These are phyloP conservation scores for Thermothielavioides terrestris DNA, from an alignment of 495 filamentous ascomycete genomes.

Conservation along the genomic window DNA sequence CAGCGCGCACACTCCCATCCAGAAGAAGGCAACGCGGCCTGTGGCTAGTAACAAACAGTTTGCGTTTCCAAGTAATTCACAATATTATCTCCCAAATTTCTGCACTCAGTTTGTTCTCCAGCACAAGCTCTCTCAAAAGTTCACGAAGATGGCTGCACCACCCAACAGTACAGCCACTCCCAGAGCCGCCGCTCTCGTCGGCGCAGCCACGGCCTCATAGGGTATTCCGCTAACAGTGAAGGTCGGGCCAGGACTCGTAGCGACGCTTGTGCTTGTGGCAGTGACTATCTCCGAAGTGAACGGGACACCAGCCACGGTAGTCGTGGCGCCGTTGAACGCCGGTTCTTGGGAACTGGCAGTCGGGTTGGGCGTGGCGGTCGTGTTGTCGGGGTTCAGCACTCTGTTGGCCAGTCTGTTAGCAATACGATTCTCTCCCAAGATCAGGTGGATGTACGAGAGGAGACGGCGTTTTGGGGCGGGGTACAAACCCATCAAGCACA, in stretches of 20 bases:
- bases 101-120: too few relatives aligned
- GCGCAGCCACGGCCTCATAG: not conserved
- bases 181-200: not conserved
- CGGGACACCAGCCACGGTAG: slow-evolving; percentile 29
- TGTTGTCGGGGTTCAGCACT: slow-evolving; percentile 53
- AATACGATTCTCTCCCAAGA: not conserved
- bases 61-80: too few relatives aligned
- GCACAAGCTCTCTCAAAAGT: too few relatives aligned
- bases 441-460: not conserved
- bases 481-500: slow-evolving; percentile 46
- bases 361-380: slow-evolving; percentile 37
- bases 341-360: slow-evolving; percentile 36
- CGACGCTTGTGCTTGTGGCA: not conserved
- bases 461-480: not conserved
- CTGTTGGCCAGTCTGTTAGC: slow-evolving; percentile 20
- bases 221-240: too few relatives aligned
- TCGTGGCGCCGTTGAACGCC: slow-evolving; percentile 45
- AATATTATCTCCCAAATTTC: too few relatives aligned
- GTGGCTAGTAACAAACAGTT: too few relatives aligned
- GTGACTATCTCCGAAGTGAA: slow-evolving; percentile 37
- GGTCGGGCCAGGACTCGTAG: not conserved
- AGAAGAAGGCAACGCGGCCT: too few relatives aligned
- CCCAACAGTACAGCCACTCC: not conserved
- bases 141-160: not conserved
- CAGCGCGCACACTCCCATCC: too few relatives aligned